These are phyloP conservation scores for Withania somnifera DNA, from an alignment of 305 asterid genomes.

Conservation along the genomic window DNA sequence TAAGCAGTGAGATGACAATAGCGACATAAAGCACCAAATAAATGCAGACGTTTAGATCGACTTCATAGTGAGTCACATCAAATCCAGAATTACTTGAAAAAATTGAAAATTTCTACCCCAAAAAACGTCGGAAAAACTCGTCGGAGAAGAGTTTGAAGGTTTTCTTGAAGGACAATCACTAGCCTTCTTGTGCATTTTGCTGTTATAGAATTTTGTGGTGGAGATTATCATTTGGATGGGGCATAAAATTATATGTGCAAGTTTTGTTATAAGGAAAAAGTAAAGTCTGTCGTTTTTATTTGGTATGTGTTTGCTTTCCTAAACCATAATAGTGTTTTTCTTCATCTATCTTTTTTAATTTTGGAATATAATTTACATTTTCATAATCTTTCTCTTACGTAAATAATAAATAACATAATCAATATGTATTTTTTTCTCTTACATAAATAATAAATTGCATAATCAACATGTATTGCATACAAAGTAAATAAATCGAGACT, in stretches of 20 bases:
- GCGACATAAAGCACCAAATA: neutral
- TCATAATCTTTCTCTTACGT: too few relatives aligned
- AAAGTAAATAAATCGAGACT: too few relatives aligned
- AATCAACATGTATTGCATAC: too few relatives aligned
- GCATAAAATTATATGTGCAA: neutral
- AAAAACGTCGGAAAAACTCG: neutral
- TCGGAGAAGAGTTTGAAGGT: neutral
- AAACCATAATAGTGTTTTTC: neutral
- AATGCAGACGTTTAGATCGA: neutral
- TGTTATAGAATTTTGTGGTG: neutral
- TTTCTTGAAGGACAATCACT: neutral
- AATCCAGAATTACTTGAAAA: neutral
- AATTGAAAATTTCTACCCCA: neutral
- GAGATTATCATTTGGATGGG: neutral
- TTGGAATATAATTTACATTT: too few relatives aligned
- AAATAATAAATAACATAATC: too few relatives aligned
- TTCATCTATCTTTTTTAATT: neutral
- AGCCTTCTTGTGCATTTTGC: neutral
- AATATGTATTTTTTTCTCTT: too few relatives aligned
- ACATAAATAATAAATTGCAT: too few relatives aligned
- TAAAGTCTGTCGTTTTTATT: neutral
- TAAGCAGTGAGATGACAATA: neutral
- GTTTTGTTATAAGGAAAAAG: neutral
- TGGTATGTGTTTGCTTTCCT: neutral
- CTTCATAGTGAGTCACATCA: neutral